phyloP scores from a whole-genome alignment of 2,329 filamentous ascomycete genomes.

The Colletotrichum coccodes region DNA sequence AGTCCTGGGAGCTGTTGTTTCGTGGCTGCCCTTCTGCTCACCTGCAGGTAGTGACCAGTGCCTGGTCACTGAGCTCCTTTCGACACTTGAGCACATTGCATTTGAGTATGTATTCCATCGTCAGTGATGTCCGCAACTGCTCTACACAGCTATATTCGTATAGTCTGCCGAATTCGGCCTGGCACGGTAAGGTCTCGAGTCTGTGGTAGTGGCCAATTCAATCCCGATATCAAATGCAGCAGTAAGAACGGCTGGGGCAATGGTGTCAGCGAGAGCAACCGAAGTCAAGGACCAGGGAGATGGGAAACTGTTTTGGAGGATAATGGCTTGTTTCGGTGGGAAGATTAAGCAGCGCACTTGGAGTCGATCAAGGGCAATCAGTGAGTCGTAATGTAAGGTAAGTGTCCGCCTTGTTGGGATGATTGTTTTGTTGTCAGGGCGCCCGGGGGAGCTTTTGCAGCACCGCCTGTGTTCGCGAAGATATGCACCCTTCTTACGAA shows the following conservation, averaged over 20 bases:
- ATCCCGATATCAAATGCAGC: too few relatives aligned
- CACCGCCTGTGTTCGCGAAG: neutral
- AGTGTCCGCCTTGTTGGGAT: neutral
- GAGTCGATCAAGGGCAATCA: too few relatives aligned
- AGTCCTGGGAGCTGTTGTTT: neutral
- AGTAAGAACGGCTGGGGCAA: too few relatives aligned
- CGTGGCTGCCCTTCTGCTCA: constrained; percentile 41
- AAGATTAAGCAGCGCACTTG: too few relatives aligned
- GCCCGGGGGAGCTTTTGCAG: neutral
- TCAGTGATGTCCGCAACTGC: too few relatives aligned
- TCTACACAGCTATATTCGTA: neutral
- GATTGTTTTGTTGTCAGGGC: too few relatives aligned
- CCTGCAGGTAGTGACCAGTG: constrained; percentile 92
- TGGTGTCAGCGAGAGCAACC: neutral
- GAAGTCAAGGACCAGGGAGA: too few relatives aligned
- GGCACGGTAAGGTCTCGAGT: neutral
- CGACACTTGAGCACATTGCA: constrained; percentile 88
- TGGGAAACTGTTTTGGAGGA: too few relatives aligned
- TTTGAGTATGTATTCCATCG: constrained; percentile 78
- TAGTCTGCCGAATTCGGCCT: too few relatives aligned
- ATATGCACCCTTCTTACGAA: too few relatives aligned
- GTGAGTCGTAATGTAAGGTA: neutral
- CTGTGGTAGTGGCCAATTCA: too few relatives aligned
- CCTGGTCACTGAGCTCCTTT: constrained; percentile 72
- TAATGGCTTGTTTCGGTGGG: neutral